These are phyloP conservation scores for Malassezia arunalokei DNA, from an alignment of 1,284 basidiomycete genomes.

Conservation along the genomic window DNA sequence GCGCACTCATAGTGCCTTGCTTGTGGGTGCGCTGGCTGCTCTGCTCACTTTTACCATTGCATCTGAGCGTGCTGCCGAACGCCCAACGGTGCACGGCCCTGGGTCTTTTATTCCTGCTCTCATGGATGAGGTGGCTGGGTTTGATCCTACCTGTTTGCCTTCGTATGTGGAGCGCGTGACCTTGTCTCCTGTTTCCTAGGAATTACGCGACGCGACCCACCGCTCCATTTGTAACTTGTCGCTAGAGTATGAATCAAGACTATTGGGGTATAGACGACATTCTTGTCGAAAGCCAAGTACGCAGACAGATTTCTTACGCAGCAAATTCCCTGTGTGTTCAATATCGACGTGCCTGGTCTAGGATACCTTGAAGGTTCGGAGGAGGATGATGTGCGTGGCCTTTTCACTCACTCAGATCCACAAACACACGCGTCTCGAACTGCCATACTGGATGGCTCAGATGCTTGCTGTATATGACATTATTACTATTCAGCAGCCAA, in stretches of 20 bases:
- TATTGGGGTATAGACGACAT: constrained; percentile 42
- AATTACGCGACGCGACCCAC: too few relatives aligned
- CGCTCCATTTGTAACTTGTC: not conserved
- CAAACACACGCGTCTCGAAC: constrained; percentile 30
- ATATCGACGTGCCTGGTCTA: constrained; percentile 37
- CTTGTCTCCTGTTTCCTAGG: not conserved
- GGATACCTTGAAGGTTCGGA: constrained; percentile 33
- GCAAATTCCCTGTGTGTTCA: constrained; percentile 36
- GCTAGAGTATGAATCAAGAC: constrained; percentile 26
- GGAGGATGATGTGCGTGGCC: constrained; percentile 16
- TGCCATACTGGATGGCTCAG: constrained; percentile 43
- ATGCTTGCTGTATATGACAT: constrained; percentile 35
- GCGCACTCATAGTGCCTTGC: constrained; percentile 16
- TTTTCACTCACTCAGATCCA: constrained; percentile 21
- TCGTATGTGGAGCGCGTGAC: not conserved
- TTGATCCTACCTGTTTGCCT: not conserved
- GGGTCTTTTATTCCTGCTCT: constrained; percentile 77
- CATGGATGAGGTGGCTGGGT: constrained; percentile 60
- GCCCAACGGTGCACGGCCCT: constrained; percentile 62
- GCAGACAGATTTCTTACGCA: constrained; percentile 8
- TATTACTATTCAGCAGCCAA: constrained; percentile 35
- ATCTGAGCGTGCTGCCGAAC: constrained; percentile 63
- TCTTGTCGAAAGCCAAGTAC: constrained; percentile 24
- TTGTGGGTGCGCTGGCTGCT: constrained; percentile 46
- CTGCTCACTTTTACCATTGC: constrained; percentile 71